Conservation (phyloP, 1,284 basidiomycete species). For the Moesziomyces sp. region DNA sequence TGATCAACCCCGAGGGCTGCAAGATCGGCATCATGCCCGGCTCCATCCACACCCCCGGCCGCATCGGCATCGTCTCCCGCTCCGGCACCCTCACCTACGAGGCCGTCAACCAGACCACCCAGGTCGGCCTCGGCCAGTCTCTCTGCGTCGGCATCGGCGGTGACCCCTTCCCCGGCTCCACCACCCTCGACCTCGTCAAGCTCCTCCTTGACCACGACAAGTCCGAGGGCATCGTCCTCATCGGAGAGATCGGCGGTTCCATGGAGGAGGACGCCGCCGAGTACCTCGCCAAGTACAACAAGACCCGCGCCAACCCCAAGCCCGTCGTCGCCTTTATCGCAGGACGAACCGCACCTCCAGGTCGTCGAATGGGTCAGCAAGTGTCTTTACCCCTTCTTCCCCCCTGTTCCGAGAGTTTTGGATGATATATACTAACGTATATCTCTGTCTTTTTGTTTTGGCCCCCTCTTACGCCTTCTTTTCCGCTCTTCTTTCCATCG, state of each 20-base stretch:
- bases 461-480: no score
- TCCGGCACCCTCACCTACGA: conserved; percentile 67
- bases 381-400: not conserved
- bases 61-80: conserved; percentile 82
- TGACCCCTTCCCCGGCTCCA: conserved; percentile 96
- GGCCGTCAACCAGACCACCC: conserved; percentile 81
- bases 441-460: no score
- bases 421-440: no score
- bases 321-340: conserved; percentile 99
- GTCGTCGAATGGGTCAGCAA: conserved; percentile 86
- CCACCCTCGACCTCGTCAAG: conserved; percentile 96
- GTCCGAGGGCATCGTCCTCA: conserved; percentile 86
- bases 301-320: conserved; percentile 85
- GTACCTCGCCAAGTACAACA: conserved; percentile 92
- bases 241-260: conserved; percentile 97
- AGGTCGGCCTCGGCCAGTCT: conserved; percentile 94
- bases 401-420: no score
- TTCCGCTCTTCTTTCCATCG: no score
- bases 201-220: conserved; percentile 90
- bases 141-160: conserved; percentile 98
- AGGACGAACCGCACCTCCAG: conserved; percentile 92
- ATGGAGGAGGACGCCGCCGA: conserved; percentile 99
- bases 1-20: conserved; percentile 94
- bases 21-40: conserved; percentile 99
- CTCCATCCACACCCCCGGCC: conserved; percentile 94